Conservation (phyloP, 257 asterid species). For the Echium plantagineum region DNA sequence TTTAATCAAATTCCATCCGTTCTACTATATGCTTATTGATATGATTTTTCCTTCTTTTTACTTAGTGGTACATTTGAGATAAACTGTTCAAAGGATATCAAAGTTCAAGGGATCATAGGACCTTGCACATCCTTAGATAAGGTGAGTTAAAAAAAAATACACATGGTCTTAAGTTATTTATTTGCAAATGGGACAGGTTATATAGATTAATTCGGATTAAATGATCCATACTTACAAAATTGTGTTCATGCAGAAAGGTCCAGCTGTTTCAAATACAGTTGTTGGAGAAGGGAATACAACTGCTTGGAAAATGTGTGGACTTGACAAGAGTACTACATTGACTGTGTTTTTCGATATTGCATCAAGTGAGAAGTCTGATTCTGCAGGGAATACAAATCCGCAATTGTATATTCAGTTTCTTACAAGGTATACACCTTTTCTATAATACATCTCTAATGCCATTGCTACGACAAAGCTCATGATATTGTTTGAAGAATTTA, state of each 20-base stretch:
- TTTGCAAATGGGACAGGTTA: too few relatives aligned
- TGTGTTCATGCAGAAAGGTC: constrained; percentile 77
- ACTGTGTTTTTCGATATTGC: constrained; percentile 93
- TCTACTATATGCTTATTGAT: not conserved
- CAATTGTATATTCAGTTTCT: constrained; percentile 77
- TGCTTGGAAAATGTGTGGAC: constrained; percentile 98
- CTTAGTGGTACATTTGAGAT: constrained; percentile 84
- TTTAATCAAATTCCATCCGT: not conserved
- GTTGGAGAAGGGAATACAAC: constrained; percentile 94
- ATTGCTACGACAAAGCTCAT: too few relatives aligned
- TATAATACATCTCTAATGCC: too few relatives aligned
- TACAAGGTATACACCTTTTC: constrained; percentile 48
- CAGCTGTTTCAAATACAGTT: constrained; percentile 71
- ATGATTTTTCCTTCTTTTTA: constrained; percentile 2
- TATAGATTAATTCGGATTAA: constrained; percentile 2
- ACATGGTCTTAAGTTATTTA: not conserved
- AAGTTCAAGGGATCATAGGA: constrained; percentile 92
- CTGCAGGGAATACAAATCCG: constrained; percentile 49
- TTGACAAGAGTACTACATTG: constrained; percentile 76
- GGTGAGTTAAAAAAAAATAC: constrained; percentile 37
- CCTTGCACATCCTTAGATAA: constrained; percentile 94
- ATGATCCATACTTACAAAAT: constrained; percentile 21
- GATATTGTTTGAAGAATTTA: too few relatives aligned
- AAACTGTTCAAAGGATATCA: constrained; percentile 93
- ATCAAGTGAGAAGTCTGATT: constrained; percentile 85